Evolutionary conservation across 805 yeast genomes (phyloP).

Genomic region (Saccharomyces mikatae): DNA sequence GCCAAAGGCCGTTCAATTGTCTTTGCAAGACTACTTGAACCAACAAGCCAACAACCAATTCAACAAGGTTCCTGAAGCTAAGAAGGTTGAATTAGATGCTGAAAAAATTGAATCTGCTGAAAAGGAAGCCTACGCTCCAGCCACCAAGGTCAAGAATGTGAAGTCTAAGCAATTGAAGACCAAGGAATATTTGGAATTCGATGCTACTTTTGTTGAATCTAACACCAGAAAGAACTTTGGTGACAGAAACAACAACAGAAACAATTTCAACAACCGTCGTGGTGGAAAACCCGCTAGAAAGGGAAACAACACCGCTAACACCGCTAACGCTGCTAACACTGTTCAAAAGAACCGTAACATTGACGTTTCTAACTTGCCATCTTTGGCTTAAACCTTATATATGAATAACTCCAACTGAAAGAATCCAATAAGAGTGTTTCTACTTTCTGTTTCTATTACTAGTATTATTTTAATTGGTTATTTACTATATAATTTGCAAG

Average conservation of each 20-base stretch:
- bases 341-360: constrained; percentile 33
- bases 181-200: constrained; percentile 68
- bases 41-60: constrained; percentile 42
- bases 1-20: constrained; percentile 46
- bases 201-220: constrained; percentile 62
- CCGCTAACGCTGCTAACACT: constrained; percentile 28
- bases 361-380: constrained; percentile 66
- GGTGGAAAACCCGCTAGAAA: constrained; percentile 30
- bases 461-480: not conserved
- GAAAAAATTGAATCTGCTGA: constrained; percentile 55
- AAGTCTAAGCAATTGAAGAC: constrained; percentile 73
- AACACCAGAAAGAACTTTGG: constrained; percentile 29
- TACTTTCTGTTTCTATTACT: not conserved
- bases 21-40: constrained; percentile 81
- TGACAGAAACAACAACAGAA: constrained; percentile 20
- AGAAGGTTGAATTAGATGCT: constrained; percentile 34
- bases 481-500: not conserved
- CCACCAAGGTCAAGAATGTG: constrained; percentile 58
- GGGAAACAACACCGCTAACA: constrained; percentile 22
- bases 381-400: constrained; percentile 39
- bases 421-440: not conserved
- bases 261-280: constrained; percentile 8
- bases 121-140: constrained; percentile 49
- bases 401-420: not conserved
- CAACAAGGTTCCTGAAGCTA: constrained; percentile 46